phyloP scores from a whole-genome alignment of 2,329 filamentous ascomycete species.

The Chaetomium strumarium region DNA sequence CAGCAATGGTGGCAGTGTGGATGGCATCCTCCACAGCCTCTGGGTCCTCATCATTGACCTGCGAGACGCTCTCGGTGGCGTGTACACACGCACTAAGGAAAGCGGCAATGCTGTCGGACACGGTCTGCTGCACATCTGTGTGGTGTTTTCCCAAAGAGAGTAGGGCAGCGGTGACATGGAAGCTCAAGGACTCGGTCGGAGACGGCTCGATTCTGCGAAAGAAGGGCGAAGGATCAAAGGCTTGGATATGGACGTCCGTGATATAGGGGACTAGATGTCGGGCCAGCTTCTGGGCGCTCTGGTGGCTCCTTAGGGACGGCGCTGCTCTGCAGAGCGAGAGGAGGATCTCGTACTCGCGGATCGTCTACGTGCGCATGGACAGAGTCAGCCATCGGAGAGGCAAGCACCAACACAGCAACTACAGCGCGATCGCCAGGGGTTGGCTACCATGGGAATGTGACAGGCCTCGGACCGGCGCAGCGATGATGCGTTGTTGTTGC shows the following conservation, averaged over 20 bases:
- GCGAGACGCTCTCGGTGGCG: conserved; percentile 52
- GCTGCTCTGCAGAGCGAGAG: conserved; percentile 88
- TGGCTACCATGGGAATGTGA: conserved; percentile 55
- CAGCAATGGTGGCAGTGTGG: conserved; percentile 66
- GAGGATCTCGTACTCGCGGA: conserved; percentile 87
- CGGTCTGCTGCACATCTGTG: conserved; percentile 58
- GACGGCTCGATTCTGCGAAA: conserved; percentile 79
- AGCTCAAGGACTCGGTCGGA: conserved; percentile 78
- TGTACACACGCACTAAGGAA: conserved; percentile 68
- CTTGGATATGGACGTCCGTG: conserved; percentile 73
- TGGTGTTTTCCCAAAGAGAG: conserved; percentile 75
- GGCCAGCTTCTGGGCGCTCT: conserved; percentile 73
- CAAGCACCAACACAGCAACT: neutral
- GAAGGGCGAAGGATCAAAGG: conserved; percentile 72
- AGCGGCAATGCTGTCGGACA: conserved; percentile 60
- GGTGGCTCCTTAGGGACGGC: conserved; percentile 61
- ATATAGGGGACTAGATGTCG: conserved; percentile 78
- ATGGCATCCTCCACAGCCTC: conserved; percentile 61
- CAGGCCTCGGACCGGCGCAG: conserved; percentile 36
- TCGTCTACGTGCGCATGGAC: conserved; percentile 48
- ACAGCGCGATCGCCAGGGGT: neutral
- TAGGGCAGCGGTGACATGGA: conserved; percentile 72
- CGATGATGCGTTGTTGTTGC: conserved; percentile 29
- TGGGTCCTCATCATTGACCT: conserved; percentile 48
- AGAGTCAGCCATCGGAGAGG: conserved; percentile 7